Base-by-base conservation (phyloP, 2,329 filamentous ascomycete species). In the Sclerotinia trifoliorum region DNA sequence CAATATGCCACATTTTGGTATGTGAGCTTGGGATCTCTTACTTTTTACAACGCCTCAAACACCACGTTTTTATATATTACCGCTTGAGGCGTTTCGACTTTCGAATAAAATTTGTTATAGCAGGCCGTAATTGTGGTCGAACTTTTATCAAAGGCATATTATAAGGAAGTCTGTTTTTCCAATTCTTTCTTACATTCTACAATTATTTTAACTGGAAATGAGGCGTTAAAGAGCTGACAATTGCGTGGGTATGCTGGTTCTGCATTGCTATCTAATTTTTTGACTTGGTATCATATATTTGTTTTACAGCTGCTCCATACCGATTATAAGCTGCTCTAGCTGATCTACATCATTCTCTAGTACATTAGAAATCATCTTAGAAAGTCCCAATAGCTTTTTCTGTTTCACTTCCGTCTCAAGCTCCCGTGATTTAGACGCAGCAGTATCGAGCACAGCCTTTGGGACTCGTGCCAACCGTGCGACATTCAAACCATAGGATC, bases 401-500 rank as follows among this genome's bases (percentile, higher is more conserved):
- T 81, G 81, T 72, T 83, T 86, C 73, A 93, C 87, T 72, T 88
- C 85, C 65, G 88, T 84, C 80, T 99, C 95, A 79, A 99, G 80
- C 78, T 94, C 88, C 51, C 82, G 82, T 70, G 92, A 96, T 80
- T 96, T 95, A 58, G 83, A 81, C n/a, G 86, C 87, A 2, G 95
- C 95, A 32, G 93, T 83, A 35, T 94, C 91, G 46, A 98, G 83
- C 24, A 98, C 86, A 67, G 86, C 83, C 69, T 85, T 85, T 0
- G 94, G 93, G 54, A 99, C 85, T 64, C 89, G 89, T 2, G 95
- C 95, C 65, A 99, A 80, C 57, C 92, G 84, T 19, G 95, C 95
- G 29, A 98, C 95, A 78, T 98, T 98, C 68, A 99, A 78, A 0
- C 96, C 95, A 78, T 99, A 99, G 24, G 92, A 96, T 6, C 95